phyloP scores from a whole-genome alignment of 2,329 filamentous ascomycete species.

The Aspergillus quadricinctus region DNA sequence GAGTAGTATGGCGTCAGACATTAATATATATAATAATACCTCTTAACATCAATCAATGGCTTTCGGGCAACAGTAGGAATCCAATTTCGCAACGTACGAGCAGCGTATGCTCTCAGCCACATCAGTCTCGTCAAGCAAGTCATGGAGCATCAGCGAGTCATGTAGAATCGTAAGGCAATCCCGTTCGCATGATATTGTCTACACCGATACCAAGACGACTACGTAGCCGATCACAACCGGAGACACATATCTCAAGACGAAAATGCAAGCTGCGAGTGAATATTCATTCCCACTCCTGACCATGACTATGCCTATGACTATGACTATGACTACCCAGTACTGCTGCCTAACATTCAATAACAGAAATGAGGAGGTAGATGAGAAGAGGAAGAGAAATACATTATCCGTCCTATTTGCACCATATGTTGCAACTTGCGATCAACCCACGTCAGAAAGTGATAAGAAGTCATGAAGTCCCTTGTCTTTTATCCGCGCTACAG shows the following conservation, averaged over 20 bases:
- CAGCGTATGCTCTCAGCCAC: not conserved
- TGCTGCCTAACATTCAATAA: not conserved
- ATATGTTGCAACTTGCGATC: not conserved
- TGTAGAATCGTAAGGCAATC: too few relatives aligned
- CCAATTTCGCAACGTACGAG: not conserved
- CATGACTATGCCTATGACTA: not conserved
- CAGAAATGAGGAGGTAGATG: not conserved
- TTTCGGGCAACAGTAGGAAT: not conserved
- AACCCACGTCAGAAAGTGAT: not conserved
- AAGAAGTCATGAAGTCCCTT: not conserved
- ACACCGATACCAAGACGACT: not conserved
- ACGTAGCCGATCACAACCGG: not conserved
- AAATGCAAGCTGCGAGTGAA: not conserved
- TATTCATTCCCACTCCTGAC: not conserved
- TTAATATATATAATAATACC: not conserved
- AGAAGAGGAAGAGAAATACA: not conserved
- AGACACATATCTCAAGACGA: not conserved
- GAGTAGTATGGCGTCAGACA: not conserved
- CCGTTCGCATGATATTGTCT: too few relatives aligned
- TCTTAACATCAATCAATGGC: not conserved
- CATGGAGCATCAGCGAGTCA: too few relatives aligned
- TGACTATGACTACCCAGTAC: not conserved
- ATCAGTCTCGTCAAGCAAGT: not conserved
- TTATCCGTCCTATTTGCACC: not conserved
- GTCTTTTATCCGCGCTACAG: not conserved